Evolutionary conservation across 768 basidiomycete species (phyloP), one percentile per base, ranked within the genome.

Genomic region (Termitomyces eurrhizus): DNA sequence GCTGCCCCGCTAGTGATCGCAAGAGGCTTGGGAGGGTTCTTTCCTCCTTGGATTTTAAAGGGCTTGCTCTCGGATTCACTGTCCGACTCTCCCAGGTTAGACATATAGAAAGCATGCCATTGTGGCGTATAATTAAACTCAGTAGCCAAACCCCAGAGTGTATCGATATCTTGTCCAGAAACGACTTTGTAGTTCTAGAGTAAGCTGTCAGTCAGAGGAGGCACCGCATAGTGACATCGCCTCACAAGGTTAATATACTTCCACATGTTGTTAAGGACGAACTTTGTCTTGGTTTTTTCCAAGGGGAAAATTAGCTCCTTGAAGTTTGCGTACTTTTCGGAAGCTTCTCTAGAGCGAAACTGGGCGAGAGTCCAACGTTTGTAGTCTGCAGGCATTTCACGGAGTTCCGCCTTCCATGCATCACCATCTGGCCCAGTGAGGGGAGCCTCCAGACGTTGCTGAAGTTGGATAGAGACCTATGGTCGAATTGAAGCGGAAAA

Each of bases 341-440:
- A 80, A 16, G 88, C 90, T 62, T 78, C 73, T 54, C 76, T 75
- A 0, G 91, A 92, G 60, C 76, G 76, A 52, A 83, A 68, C 65
- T 89, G 85, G 4, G 90, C 89, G 62, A 90, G 86, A 1, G 83
- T 68, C 89, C 90, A 93, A 52, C 67, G 66, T 58, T 87, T 81
- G 62, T 85, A 89, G 44, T 79, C 79, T 54, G 83, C 80, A 5
- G 88, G 84, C 77, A 84, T 85, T 50, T 78, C 68, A 41, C 80
- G 82, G 16, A 77, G 70, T 41, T 76, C 72, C 7, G 73, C 71
- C 67, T 78, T 84, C 81, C 84, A 88, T 32, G 69, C 68, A 48
- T 82, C 75, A 42, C 81, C 83, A 14, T 86, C 80, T 4, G 81
- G 72, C 2, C 83, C 83, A 42, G 86, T 73, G 37, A 93, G 72